Conservation (phyloP, 306 rosid genomes). For the Oxytropis ochrocephala region DNA sequence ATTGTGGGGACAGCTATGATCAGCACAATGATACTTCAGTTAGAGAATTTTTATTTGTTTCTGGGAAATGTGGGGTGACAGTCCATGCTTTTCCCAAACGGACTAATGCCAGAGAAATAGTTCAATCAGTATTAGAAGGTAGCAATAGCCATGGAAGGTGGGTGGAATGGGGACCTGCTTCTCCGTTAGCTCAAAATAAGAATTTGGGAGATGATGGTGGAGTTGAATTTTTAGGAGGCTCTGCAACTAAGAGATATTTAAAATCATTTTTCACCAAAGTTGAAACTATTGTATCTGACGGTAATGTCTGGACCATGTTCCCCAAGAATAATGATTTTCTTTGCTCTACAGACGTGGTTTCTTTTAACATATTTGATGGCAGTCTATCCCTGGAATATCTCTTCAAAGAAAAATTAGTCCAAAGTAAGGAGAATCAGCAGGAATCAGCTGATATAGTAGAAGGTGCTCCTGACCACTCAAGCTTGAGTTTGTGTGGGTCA, state of each 20-base stretch:
- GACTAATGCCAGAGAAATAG: conserved; percentile 20
- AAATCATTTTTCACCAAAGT: conserved; percentile 58
- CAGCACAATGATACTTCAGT: conserved; percentile 57
- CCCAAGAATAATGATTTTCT: conserved; percentile 66
- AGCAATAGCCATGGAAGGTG: conserved; percentile 61
- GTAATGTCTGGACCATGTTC: conserved; percentile 52
- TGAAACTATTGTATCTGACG: conserved; percentile 49
- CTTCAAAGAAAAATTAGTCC: conserved; percentile 23
- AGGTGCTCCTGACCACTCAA: conserved; percentile 22
- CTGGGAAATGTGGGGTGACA: conserved; percentile 70
- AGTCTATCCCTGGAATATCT: conserved; percentile 38
- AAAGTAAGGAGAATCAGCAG: conserved; percentile 33
- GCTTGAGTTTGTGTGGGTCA: conserved; percentile 27
- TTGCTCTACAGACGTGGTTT: conserved; percentile 64
- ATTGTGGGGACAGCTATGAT: conserved; percentile 56
- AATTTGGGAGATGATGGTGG: conserved; percentile 31
- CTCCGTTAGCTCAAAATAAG: conserved; percentile 29
- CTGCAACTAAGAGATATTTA: conserved; percentile 52
- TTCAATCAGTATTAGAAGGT: conserved; percentile 29
- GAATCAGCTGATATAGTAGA: conserved; percentile 30
- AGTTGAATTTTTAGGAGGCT: conserved; percentile 27
- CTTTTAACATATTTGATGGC: conserved; percentile 64
- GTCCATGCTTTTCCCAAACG: conserved; percentile 67
- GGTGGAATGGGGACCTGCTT: conserved; percentile 81
- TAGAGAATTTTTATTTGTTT: conserved; percentile 73